Percentiles rank a stretch among this genome's conserved stretches.
Conservation (phyloP, 768 basidiomycete genomes). For the Pulveroboletus sp. region DNA sequence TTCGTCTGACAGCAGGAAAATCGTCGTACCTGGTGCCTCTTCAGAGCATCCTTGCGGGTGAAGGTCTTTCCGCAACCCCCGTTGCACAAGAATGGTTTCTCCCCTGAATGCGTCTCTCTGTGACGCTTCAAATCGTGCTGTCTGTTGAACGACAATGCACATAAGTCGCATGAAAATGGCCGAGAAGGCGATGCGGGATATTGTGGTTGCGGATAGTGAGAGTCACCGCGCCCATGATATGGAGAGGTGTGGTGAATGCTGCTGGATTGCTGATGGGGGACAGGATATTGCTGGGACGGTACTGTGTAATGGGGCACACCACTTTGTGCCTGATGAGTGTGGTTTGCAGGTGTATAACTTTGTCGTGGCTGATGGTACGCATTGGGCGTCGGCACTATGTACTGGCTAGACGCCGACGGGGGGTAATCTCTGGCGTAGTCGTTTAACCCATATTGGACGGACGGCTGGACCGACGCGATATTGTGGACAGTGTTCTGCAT, state of each 20-base stretch:
- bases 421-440: conserved; percentile 20
- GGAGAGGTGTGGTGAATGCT: conserved; percentile 24
- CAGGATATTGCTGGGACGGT: conserved; percentile 29
- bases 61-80: conserved; percentile 85
- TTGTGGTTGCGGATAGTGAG: conserved; percentile 32
- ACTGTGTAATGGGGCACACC: conserved; percentile 31
- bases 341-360: conserved; percentile 23
- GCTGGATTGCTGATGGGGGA: conserved; percentile 17
- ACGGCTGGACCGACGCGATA: too few relatives aligned
- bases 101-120: conserved; percentile 79
- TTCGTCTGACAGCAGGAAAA: conserved; percentile 1
- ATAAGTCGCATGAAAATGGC: conserved; percentile 67
- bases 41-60: conserved; percentile 81
- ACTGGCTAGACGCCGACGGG: conserved; percentile 19
- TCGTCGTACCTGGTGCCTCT: conserved; percentile 70
- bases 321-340: conserved; percentile 31
- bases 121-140: conserved; percentile 85
- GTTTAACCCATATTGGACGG: conserved; percentile 20
- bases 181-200: conserved; percentile 56
- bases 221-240: conserved; percentile 33
- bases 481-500: conserved; percentile 15
- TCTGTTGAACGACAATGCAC: conserved; percentile 78
- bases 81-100: conserved; percentile 80
- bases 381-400: conserved; percentile 10
- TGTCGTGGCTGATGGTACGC: conserved; percentile 25